These are phyloP conservation scores for Rutidosis leptorrhynchoides DNA, from an alignment of 129 eudicot genomes.

Conservation along the genomic window DNA sequence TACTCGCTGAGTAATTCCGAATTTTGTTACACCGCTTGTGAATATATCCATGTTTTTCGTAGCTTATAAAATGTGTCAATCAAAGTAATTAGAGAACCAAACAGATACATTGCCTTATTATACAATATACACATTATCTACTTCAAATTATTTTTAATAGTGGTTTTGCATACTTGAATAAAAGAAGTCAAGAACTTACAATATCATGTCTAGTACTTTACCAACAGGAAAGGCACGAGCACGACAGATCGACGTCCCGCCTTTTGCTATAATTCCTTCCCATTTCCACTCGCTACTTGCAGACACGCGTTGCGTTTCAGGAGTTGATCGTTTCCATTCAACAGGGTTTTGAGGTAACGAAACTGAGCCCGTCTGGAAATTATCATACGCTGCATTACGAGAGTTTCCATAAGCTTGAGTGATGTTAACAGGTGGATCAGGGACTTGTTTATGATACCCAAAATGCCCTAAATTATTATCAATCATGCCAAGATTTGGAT, in stretches of 20 bases:
- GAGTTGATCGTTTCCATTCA: slow-evolving; percentile 53
- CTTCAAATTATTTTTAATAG: background rate
- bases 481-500: slow-evolving; percentile 34
- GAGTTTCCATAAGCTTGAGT: slow-evolving; percentile 46
- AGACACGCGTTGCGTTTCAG: slow-evolving; percentile 47
- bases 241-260: slow-evolving; percentile 84
- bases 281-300: slow-evolving; percentile 73
- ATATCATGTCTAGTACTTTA: slow-evolving; percentile 60
- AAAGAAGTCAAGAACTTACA: slow-evolving; percentile 58
- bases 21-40: no score
- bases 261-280: slow-evolving; percentile 94
- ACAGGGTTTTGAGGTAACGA: slow-evolving; percentile 39
- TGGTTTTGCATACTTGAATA: background rate
- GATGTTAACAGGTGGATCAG: slow-evolving; percentile 44
- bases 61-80: no score
- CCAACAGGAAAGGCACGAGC: slow-evolving; percentile 99
- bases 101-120: background rate
- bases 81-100: background rate
- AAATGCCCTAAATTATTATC: slow-evolving; percentile 43
- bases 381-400: slow-evolving; percentile 41
- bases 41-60: no score
- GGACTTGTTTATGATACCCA: slow-evolving; percentile 43
- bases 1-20: no score
- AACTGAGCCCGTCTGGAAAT: slow-evolving; percentile 36
- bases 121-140: background rate